A percentile compares a stretch with the other conserved stretches of the same genome.
Conservation (phyloP, 2,329 filamentous ascomycete species). For the Parastagonospora avenae region DNA sequence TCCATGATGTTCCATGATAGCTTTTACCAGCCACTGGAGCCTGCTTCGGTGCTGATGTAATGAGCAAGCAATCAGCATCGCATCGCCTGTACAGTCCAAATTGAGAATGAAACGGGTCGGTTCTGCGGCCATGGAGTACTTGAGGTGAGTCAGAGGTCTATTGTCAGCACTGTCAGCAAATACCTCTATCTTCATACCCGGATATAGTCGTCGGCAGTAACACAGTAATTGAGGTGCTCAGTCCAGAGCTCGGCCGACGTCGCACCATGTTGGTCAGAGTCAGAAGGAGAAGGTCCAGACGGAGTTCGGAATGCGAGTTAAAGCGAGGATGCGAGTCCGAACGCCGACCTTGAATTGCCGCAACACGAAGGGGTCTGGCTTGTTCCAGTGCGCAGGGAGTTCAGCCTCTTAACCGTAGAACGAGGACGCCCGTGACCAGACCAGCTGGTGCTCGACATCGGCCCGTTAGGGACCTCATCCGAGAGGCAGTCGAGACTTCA, state of each 20-base stretch:
- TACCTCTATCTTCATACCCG: background rate
- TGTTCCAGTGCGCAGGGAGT: background rate
- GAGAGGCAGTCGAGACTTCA: background rate
- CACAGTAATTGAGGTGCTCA: background rate
- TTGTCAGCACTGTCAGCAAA: background rate
- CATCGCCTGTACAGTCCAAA: too few species aligned
- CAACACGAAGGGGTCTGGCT: conserved; percentile 1
- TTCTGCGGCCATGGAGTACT: too few species aligned
- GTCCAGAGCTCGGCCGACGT: background rate
- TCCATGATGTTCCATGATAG: too few species aligned
- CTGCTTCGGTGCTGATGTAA: too few species aligned
- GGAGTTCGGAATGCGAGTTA: conserved; percentile 1
- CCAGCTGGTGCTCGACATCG: background rate
- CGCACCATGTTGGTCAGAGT: background rate
- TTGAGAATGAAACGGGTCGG: too few species aligned
- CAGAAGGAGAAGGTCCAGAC: background rate
- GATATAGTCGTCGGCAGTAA: background rate
- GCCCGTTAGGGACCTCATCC: conserved; percentile 2
- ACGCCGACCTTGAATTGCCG: conserved; percentile 3
- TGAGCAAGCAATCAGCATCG: too few species aligned
- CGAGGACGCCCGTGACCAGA: background rate
- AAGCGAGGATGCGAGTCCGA: conserved; percentile 1
- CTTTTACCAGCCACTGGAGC: too few species aligned
- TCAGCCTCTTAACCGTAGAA: background rate
- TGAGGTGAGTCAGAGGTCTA: too few species aligned